Conservation (phyloP, 495 filamentous ascomycete species). For the Trichoderma asperelloides region DNA sequence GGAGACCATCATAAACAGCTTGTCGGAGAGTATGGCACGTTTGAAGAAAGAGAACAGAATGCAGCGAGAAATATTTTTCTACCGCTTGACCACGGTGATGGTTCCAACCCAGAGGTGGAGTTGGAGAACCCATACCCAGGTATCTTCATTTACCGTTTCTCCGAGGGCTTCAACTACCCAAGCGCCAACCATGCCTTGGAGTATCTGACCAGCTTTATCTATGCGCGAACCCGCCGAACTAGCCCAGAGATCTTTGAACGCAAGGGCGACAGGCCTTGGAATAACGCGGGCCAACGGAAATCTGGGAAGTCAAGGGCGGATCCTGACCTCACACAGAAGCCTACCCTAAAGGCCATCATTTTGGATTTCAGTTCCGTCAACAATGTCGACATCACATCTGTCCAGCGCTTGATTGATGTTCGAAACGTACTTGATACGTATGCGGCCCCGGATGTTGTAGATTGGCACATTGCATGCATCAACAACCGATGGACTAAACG, state of each 20-base stretch:
- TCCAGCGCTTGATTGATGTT: conserved; percentile 93
- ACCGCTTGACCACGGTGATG: conserved; percentile 80
- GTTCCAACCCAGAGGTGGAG: conserved; percentile 79
- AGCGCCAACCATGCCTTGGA: conserved; percentile 91
- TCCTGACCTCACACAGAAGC: conserved; percentile 19
- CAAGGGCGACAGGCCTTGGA: conserved; percentile 88
- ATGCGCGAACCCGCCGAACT: conserved; percentile 68
- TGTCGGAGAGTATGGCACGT: conserved; percentile 39
- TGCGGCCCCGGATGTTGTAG: conserved; percentile 70
- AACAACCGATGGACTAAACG: conserved; percentile 98
- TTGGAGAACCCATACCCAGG: conserved; percentile 78
- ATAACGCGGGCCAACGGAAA: conserved; percentile 70
- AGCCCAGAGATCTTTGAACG: conserved; percentile 52
- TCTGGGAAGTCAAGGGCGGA: conserved; percentile 20
- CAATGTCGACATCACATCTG: conserved; percentile 88
- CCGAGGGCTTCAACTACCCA: conserved; percentile 94
- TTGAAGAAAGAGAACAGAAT: conserved; percentile 26
- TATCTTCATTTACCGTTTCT: conserved; percentile 95
- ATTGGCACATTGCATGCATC: conserved; percentile 94
- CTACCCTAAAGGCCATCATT: conserved; percentile 84
- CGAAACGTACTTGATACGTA: conserved; percentile 95
- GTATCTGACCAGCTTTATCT: conserved; percentile 63
- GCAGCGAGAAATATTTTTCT: conserved; percentile 69
- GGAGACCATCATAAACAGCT: conserved; percentile 37
- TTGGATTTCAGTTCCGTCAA: conserved; percentile 95